Evolutionary conservation across 225 moss, liverwort and hornwort species (phyloP).

Genomic region (Marchantia paleacea): DNA sequence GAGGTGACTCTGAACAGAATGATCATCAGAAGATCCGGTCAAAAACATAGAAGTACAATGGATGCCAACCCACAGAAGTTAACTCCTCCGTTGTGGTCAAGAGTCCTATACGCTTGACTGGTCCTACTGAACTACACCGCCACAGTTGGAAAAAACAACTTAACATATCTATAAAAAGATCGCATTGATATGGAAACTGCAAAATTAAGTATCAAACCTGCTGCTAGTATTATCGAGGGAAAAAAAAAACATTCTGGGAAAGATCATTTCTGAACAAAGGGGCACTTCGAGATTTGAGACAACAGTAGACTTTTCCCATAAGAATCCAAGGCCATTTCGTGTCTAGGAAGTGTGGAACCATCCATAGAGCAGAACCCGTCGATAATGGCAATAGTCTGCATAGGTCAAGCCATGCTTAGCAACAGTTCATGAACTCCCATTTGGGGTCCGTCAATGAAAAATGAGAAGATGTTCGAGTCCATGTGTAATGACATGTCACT

Average conservation of each 20-base stretch:
- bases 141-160: not conserved
- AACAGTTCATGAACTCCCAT: not conserved
- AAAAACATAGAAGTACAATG: slow-evolving; percentile 67
- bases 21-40: slow-evolving; percentile 73
- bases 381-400: not conserved
- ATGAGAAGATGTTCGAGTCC: too few relatives aligned
- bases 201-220: not conserved
- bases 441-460: not conserved
- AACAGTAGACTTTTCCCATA: slow-evolving; percentile 61
- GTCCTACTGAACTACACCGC: slow-evolving; percentile 60
- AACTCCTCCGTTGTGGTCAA: slow-evolving; percentile 62
- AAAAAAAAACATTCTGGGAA: too few relatives aligned
- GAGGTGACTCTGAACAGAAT: slow-evolving; percentile 70
- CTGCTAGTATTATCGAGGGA: not conserved
- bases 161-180: not conserved
- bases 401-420: not conserved
- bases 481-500: too few relatives aligned
- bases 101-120: slow-evolving; percentile 45
- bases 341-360: slow-evolving; percentile 57
- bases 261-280: slow-evolving; percentile 50
- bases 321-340: slow-evolving; percentile 77
- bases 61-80: slow-evolving; percentile 92
- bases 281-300: slow-evolving; percentile 67
- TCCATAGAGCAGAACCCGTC: slow-evolving; percentile 65
- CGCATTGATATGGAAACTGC: not conserved